Evolutionary conservation across 202 grass and related monocot genomes (phyloP), one percentile per base, ranked within the genome.

Genomic region (Saccharum hybrid): DNA sequence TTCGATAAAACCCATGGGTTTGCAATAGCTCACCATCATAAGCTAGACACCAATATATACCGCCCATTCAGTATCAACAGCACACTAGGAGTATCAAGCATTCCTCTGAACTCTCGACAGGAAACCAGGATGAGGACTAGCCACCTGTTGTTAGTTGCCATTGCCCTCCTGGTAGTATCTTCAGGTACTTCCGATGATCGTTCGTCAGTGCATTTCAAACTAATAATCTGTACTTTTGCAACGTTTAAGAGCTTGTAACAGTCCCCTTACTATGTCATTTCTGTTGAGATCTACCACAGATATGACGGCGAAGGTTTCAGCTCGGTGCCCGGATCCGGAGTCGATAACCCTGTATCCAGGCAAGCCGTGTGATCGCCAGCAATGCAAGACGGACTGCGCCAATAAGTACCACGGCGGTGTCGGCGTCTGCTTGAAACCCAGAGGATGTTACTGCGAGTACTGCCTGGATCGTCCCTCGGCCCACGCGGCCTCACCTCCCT

Each of bases 381-480:
- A 8, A 9, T 79, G 86, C 49, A 23, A 5, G 11, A 8, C 16
- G 15, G 16, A 21, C 2, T 80, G 86, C 68, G 40, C 10, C 21
- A 13, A 62, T 28, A 28, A 28, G 56, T 51, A 60, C 68, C 71
- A 66, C 0, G 36, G 31, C 34, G 78, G 81, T 49, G 3, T 67
- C 30, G 75, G 81, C 48, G 30, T 23, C 0, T 88, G 81, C 81
- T 23, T 62, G 23, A 14, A 41, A 16, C 10, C 30, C 2, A 16
- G 9, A 11, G 69, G 60, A 3, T 88, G 86, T 43, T 21, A 74
- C 4, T 88, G 86, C 75, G 75, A 83, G 49, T 67, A 13, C 68
- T 88, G 86, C 28, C 68, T 71, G 12, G 19, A 82, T 26, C 0
- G 1, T n/a, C 0, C 3, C 37, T 48, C 46, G 4, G 0, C 0